Percentiles rank a stretch among this genome's conserved stretches.
These are phyloP conservation scores for Lunasporangiospora selenospora DNA, from an alignment of 192 early-diverging fungal genomes.

Conservation along the genomic window DNA sequence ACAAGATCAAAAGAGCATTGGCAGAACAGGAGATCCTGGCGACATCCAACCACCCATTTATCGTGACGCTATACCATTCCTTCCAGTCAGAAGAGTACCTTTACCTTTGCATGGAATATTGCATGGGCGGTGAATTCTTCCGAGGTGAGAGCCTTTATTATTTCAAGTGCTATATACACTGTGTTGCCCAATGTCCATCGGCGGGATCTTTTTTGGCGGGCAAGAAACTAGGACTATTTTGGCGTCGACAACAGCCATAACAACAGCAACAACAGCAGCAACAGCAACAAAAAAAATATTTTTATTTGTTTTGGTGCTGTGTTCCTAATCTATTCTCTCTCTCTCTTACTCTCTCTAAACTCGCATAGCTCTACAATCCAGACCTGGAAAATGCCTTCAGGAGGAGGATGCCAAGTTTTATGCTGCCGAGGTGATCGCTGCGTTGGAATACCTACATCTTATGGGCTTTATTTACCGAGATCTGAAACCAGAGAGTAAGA, in stretches of 20 bases:
- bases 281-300: too few relatives aligned
- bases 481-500: conserved; percentile 95
- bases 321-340: not conserved
- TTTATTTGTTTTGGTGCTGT: not conserved
- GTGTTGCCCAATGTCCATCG: too few relatives aligned
- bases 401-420: conserved; percentile 97
- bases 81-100: conserved; percentile 88
- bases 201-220: too few relatives aligned
- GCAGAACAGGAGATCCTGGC: conserved; percentile 88
- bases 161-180: not conserved
- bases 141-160: conserved; percentile 51
- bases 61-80: conserved; percentile 86
- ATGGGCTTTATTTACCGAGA: conserved; percentile 98
- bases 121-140: conserved; percentile 90
- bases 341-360: not conserved
- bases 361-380: conserved; percentile 79
- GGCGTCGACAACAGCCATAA: too few relatives aligned
- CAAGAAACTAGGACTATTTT: not conserved
- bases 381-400: conserved; percentile 86
- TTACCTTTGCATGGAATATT: conserved; percentile 91
- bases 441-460: conserved; percentile 95
- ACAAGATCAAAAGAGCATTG: conserved; percentile 97
- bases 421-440: conserved; percentile 95
- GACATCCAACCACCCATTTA: conserved; percentile 90
- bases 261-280: too few relatives aligned